These are phyloP conservation scores for Coriolopsis trogii DNA, from an alignment of 1,284 basidiomycete species.

Conservation along the genomic window DNA sequence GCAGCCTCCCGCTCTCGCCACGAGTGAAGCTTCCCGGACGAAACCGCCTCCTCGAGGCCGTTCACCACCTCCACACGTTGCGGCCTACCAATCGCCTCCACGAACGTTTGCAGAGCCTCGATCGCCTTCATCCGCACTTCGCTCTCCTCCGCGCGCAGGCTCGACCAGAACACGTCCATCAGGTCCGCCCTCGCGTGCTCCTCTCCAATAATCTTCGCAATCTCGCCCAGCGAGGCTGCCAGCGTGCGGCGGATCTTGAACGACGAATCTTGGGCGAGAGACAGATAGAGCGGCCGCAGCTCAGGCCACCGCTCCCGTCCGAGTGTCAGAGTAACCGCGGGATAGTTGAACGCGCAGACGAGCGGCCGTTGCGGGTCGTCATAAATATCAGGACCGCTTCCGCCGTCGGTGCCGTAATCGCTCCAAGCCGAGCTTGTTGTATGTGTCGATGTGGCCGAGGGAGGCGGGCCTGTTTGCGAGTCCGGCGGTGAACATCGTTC, in stretches of 20 bases:
- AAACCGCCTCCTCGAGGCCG: slow-evolving; percentile 40
- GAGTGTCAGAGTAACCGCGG: slow-evolving; percentile 87
- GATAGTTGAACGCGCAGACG: slow-evolving; percentile 94
- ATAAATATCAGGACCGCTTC: slow-evolving; percentile 30
- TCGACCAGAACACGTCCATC: slow-evolving; percentile 72
- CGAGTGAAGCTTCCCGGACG: slow-evolving; percentile 67
- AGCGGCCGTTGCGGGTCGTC: slow-evolving; percentile 75
- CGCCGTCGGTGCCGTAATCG: slow-evolving; percentile 28
- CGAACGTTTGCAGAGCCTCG: slow-evolving; percentile 64
- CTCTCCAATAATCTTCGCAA: slow-evolving; percentile 84
- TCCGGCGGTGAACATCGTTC: not conserved
- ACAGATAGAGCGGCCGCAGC: slow-evolving; percentile 71
- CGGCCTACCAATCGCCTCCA: slow-evolving; percentile 53
- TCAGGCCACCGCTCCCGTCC: slow-evolving; percentile 80
- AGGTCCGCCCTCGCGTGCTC: slow-evolving; percentile 74
- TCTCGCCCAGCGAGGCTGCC: slow-evolving; percentile 87
- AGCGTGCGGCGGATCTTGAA: slow-evolving; percentile 76
- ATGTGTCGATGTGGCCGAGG: slow-evolving; percentile 13
- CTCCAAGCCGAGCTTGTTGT: slow-evolving; percentile 27
- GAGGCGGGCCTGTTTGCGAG: slow-evolving; percentile 2
- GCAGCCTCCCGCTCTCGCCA: slow-evolving; percentile 86
- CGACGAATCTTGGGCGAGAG: slow-evolving; percentile 61
- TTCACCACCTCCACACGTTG: slow-evolving; percentile 57
- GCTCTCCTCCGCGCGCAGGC: slow-evolving; percentile 59
- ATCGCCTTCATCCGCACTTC: slow-evolving; percentile 75